Conservation (phyloP, 805 yeast species). For the Blastobotrys americana region DNA sequence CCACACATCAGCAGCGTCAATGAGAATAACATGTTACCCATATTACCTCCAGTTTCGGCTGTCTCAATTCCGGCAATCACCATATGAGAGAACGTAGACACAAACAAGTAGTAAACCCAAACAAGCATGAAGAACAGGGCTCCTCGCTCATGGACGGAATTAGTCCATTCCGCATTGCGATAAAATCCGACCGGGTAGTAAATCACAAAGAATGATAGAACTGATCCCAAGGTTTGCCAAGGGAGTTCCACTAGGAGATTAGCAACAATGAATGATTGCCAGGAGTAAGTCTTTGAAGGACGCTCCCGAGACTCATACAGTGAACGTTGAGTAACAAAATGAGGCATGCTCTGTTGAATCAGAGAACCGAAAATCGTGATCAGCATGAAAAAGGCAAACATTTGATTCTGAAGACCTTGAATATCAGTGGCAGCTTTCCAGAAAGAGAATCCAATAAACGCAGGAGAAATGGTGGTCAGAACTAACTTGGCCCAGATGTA, state of each 20-base stretch:
- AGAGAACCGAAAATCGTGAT: conserved; percentile 47
- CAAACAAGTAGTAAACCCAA: conserved; percentile 41
- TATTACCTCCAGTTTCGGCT: conserved; percentile 58
- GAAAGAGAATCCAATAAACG: conserved; percentile 65
- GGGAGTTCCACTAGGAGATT: conserved; percentile 64
- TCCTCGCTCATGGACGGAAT: conserved; percentile 38
- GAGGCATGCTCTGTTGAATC: conserved; percentile 57
- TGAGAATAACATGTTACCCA: conserved; percentile 51
- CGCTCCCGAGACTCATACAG: conserved; percentile 67
- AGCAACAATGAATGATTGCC: conserved; percentile 56
- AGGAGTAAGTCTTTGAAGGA: conserved; percentile 62
- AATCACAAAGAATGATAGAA: conserved; percentile 49
- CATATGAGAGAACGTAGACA: conserved; percentile 30
- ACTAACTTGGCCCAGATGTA: conserved; percentile 51
- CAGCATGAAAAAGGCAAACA: conserved; percentile 70
- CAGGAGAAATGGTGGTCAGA: conserved; percentile 45
- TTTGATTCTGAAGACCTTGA: conserved; percentile 75
- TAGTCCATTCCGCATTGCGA: conserved; percentile 47
- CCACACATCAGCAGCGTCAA: conserved; percentile 70
- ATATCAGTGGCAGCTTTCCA: conserved; percentile 54
- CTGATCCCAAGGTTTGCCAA: conserved; percentile 54
- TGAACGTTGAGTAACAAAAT: conserved; percentile 52
- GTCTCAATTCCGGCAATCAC: conserved; percentile 50
- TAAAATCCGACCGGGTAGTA: conserved; percentile 71
- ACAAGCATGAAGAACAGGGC: conserved; percentile 33